These are phyloP conservation scores for Saccharomycopsis capsularis DNA, from an alignment of 805 yeast genomes.

Conservation along the genomic window DNA sequence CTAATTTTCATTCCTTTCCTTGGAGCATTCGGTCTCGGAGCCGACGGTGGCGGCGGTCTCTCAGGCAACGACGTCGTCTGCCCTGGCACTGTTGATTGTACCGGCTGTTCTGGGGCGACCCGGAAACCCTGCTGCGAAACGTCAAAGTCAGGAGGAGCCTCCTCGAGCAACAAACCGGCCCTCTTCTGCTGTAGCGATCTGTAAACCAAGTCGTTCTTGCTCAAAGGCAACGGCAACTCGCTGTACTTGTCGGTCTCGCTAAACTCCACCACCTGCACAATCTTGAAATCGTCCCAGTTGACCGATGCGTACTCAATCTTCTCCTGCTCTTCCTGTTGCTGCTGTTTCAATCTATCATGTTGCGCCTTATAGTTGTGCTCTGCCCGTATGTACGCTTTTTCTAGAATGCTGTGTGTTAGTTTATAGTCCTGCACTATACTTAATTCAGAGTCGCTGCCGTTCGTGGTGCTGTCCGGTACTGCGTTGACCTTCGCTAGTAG, in stretches of 20 bases:
- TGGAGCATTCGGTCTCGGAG: conserved; percentile 14
- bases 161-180: conserved; percentile 32
- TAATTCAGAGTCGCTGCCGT: neutral
- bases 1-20: conserved; percentile 48
- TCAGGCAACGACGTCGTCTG: neutral
- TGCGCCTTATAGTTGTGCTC: conserved; percentile 38
- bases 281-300: conserved; percentile 80
- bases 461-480: neutral
- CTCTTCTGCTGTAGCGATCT: conserved; percentile 52
- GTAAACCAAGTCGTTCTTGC: conserved; percentile 50
- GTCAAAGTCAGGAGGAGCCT: conserved; percentile 37
- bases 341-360: conserved; percentile 30
- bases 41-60: conserved; percentile 7
- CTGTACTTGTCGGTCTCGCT: conserved; percentile 52
- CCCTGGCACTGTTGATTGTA: neutral
- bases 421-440: neutral
- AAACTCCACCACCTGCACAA: conserved; percentile 64
- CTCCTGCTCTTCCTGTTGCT: conserved; percentile 30
- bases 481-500: neutral
- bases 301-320: conserved; percentile 60
- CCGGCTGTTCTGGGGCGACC: conserved; percentile 9
- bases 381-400: conserved; percentile 48
- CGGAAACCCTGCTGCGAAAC: neutral
- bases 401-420: conserved; percentile 31
- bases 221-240: conserved; percentile 46